Conservation (phyloP, 1,139 yeast species). For the Saccharomyces pastorianus region DNA sequence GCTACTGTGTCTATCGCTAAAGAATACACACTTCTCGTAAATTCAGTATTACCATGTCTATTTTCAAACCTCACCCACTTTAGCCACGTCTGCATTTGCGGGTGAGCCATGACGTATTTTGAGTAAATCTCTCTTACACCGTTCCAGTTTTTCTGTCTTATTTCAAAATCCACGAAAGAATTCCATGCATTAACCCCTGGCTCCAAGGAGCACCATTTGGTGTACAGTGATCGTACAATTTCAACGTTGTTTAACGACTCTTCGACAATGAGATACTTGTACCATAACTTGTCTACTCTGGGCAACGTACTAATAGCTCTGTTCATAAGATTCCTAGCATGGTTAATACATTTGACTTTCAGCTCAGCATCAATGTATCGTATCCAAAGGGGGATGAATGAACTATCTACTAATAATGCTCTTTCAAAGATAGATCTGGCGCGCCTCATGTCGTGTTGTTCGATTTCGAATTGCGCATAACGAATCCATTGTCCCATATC, state of each 20-base stretch:
- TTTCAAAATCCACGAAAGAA: conserved; percentile 66
- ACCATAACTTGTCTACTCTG: conserved; percentile 80
- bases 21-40: conserved; percentile 58
- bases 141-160: conserved; percentile 45
- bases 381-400: conserved; percentile 78
- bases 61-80: conserved; percentile 56
- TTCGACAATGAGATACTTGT: conserved; percentile 69
- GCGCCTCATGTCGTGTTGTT: conserved; percentile 66
- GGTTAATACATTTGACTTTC: conserved; percentile 64
- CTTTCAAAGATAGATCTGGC: conserved; percentile 87
- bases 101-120: conserved; percentile 48
- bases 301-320: conserved; percentile 73
- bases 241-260: conserved; percentile 62
- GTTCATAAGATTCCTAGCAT: conserved; percentile 79
- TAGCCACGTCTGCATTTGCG: conserved; percentile 55
- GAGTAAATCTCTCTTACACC: conserved; percentile 53
- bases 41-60: conserved; percentile 40
- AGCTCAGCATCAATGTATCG: conserved; percentile 76
- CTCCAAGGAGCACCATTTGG: conserved; percentile 76
- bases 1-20: conserved; percentile 51
- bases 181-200: conserved; percentile 59
- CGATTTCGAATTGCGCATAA: conserved; percentile 82
- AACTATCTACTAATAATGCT: conserved; percentile 69
- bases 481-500: conserved; percentile 87
- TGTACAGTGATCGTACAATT: conserved; percentile 60